A percentile compares a stretch with the other conserved stretches of the same genome.
These are phyloP conservation scores for Neurospora pannonica DNA, from an alignment of 495 filamentous ascomycete species.

Conservation along the genomic window DNA sequence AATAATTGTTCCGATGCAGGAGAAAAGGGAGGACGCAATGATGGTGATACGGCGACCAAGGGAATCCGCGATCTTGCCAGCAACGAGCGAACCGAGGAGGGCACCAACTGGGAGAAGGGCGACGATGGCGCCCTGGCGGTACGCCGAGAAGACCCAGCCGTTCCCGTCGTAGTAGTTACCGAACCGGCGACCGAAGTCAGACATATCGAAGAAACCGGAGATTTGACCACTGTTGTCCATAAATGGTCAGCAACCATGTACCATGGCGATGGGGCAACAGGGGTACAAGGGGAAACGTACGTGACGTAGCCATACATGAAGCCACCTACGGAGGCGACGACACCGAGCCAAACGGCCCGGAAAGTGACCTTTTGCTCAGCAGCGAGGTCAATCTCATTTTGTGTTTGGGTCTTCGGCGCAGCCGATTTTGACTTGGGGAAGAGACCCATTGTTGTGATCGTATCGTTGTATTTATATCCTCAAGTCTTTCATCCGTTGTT, in stretches of 20 bases:
- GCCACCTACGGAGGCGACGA: conserved; percentile 57
- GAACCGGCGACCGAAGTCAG: conserved; percentile 41
- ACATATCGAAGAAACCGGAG: conserved; percentile 53
- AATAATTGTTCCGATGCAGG: conserved; percentile 59
- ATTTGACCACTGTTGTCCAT: conserved; percentile 27
- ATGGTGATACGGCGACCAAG: conserved; percentile 40
- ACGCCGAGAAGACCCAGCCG: conserved; percentile 29
- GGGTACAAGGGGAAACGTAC: conserved; percentile 28
- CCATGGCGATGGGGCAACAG: not conserved
- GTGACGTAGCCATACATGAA: conserved; percentile 73
- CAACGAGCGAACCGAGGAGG: conserved; percentile 56
- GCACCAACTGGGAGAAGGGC: conserved; percentile 57
- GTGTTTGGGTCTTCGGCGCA: not conserved
- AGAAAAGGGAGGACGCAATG: conserved; percentile 50
- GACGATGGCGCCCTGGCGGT: conserved; percentile 45
- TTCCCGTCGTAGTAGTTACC: conserved; percentile 23
- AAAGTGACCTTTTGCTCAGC: conserved; percentile 26
- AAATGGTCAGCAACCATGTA: conserved; percentile 2
- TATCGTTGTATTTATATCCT: not conserved
- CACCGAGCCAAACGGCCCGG: conserved; percentile 30
- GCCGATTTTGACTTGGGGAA: not conserved
- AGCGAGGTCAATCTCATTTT: not conserved
- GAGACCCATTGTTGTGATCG: not conserved
- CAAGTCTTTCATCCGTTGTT: not conserved
- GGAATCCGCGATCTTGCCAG: conserved; percentile 45